These are phyloP conservation scores for Pythium utonaiense DNA, from an alignment of 352 stramenopile species.

Conservation along the genomic window DNA sequence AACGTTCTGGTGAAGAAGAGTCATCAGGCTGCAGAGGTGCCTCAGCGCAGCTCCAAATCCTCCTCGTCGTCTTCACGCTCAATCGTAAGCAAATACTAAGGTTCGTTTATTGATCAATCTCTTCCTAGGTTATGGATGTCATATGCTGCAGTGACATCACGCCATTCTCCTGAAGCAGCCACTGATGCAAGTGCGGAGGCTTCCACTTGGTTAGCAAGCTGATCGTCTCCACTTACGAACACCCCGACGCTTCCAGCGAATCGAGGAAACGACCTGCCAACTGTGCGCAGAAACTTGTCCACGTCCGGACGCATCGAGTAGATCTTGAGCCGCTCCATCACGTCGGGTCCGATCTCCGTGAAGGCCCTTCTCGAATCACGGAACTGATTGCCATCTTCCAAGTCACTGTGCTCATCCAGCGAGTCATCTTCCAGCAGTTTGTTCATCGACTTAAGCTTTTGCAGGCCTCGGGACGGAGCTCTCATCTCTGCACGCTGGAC, in stretches of 20 bases:
- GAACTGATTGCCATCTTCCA: background rate
- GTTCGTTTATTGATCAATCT: background rate
- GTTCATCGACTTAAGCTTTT: conserved; percentile 12
- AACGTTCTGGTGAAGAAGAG: background rate
- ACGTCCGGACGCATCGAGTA: conserved; percentile 23
- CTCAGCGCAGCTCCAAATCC: background rate
- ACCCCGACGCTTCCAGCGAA: conserved; percentile 24
- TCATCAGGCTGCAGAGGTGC: background rate
- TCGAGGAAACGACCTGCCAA: conserved; percentile 15
- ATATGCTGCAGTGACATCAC: conserved; percentile 2
- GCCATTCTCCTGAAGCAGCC: conserved; percentile 2
- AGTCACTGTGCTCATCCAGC: background rate
- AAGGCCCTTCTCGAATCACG: background rate
- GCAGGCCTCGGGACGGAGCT: conserved; percentile 1
- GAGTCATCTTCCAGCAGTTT: conserved; percentile 1
- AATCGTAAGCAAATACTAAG: conserved; percentile 16
- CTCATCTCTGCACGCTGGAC: background rate
- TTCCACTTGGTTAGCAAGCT: conserved; percentile 13
- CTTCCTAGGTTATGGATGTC: conserved; percentile 14
- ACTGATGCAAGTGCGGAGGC: conserved; percentile 3
- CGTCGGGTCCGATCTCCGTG: conserved; percentile 7
- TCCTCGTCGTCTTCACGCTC: conserved; percentile 1
- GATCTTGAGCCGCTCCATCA: conserved; percentile 29
- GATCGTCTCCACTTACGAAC: conserved; percentile 20
- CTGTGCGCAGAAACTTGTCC: conserved; percentile 22